Percentiles rank a stretch among this genome's conserved stretches.
phyloP scores from a whole-genome alignment of 2,329 filamentous ascomycete species.

The Zopfia rhizophila region DNA sequence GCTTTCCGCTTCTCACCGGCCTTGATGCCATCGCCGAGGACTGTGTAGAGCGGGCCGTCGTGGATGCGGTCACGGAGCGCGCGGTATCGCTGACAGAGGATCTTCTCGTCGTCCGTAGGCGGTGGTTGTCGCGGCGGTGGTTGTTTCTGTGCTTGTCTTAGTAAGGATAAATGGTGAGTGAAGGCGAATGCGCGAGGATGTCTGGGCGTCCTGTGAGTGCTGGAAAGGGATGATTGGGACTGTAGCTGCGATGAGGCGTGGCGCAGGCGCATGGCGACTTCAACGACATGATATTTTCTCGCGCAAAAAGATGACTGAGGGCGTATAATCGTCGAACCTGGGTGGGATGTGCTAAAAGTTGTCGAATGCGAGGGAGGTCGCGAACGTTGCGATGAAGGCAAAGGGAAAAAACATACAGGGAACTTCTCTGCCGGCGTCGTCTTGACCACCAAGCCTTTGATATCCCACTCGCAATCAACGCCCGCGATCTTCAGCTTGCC shows the following conservation, averaged over 20 bases:
- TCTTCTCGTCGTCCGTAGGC: constrained; percentile 57
- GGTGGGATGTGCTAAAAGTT: not conserved
- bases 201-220: not conserved
- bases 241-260: constrained; percentile 8
- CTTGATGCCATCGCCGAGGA: constrained; percentile 61
- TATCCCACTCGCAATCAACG: constrained; percentile 55
- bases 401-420: constrained; percentile 44
- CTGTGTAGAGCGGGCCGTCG: constrained; percentile 69
- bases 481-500: constrained; percentile 54
- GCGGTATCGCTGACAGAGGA: constrained; percentile 62
- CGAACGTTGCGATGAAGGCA: constrained; percentile 6
- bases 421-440: constrained; percentile 54
- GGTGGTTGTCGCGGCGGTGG: constrained; percentile 51
- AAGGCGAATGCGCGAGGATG: not conserved
- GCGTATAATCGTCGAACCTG: not conserved
- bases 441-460: constrained; percentile 52
- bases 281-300: constrained; percentile 18
- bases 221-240: constrained; percentile 9
- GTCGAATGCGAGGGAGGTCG: constrained; percentile 8
- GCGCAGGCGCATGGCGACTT: constrained; percentile 16
- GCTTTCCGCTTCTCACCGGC: constrained; percentile 51
- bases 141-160: constrained; percentile 40
- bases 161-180: constrained; percentile 12
- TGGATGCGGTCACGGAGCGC: constrained; percentile 65
- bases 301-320: constrained; percentile 11